Evolutionary conservation across 108 stramenopile species (phyloP).

Genomic region (Nitzschia putrida): DNA sequence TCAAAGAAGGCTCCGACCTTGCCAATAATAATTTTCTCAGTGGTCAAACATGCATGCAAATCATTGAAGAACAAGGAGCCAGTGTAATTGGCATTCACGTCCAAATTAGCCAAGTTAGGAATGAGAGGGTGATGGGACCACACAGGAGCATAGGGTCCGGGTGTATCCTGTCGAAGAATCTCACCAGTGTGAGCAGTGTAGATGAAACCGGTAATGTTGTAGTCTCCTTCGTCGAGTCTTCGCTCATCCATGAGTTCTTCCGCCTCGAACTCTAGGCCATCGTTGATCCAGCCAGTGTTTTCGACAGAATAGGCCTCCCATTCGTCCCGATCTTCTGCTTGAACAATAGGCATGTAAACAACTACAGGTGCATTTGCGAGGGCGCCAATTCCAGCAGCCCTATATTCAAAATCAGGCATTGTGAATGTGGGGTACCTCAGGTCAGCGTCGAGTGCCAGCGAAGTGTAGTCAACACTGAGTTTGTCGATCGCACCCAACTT

Average conservation of each 20-base stretch:
- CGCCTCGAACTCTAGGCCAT: neutral
- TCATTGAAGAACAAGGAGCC: neutral
- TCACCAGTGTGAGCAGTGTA: neutral
- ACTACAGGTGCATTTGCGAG: conserved; percentile 1
- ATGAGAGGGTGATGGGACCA: conserved; percentile 24
- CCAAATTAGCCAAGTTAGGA: conserved; percentile 13
- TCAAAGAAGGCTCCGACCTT: neutral
- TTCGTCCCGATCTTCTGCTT: neutral
- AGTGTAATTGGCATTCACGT: neutral
- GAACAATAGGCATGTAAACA: conserved; percentile 19
- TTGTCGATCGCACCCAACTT: conserved; percentile 21
- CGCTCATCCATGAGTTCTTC: neutral
- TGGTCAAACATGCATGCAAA: neutral
- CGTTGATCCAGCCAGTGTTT: conserved; percentile 20
- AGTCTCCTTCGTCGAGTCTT: neutral
- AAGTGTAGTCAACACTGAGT: conserved; percentile 13
- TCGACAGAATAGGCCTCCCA: conserved; percentile 28
- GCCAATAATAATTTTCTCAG: conserved; percentile 4
- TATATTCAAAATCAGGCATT: conserved; percentile 13
- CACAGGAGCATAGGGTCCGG: conserved; percentile 5
- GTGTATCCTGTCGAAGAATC: neutral
- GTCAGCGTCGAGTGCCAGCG: conserved; percentile 5
- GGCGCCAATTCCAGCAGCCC: neutral
- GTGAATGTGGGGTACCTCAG: conserved; percentile 12
- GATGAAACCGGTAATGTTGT: conserved; percentile 4